Evolutionary conservation across 2,329 filamentous ascomycete genomes (phyloP), one percentile per base, ranked within the genome.

Genomic region (Aspergillus puulaauensis): DNA sequence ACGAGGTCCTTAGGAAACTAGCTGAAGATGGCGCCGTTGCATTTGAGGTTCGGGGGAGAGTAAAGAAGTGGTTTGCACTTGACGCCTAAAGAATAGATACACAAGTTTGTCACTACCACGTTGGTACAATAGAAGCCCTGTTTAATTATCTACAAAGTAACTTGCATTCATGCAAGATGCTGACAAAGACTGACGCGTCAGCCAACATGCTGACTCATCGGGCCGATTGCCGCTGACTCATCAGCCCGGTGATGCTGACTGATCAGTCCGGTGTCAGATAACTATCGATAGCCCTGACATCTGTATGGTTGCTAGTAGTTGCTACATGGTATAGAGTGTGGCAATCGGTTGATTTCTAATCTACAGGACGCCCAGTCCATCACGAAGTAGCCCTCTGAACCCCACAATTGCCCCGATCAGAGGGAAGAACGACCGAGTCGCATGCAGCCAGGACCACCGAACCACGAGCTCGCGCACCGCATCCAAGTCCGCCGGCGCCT

Each of bases 21-120:
- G 75, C 77, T 0, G 77, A 73, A 43, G 78, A 80, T 60, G 68
- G 71, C 0, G 74, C 65, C 46, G 77, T 81, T 5, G 78, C 61
- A 0, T 80, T 80, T 63, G 62, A 76, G 55, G 53, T 78, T 2
- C 64, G 67, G 33, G 65, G 54, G 2, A 73, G 74, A 0, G 59
- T 64, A 41, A 78, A 73, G 65, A 73, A 66, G 57, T 80, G 78
- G 78, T 79, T 73, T 52, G 50, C 23, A 24, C 23, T 6, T 24
- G 23, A 24, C 7, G 6, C 23, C 6, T 24, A 24, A 24, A 24
- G 3, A 24, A 24, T 24, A 24, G 23, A 24, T 24, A 24, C 23
- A 24, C 23, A 24, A 24, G 23, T 24, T 24, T 24, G 23, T 24
- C 23, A 24, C 23, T 24, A 24, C 23, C 23, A 24, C 7, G 23